Percentiles rank a stretch among this genome's conserved stretches.
phyloP scores from a whole-genome alignment of 108 stramenopile genomes.

The Cylindrotheca closterium region DNA sequence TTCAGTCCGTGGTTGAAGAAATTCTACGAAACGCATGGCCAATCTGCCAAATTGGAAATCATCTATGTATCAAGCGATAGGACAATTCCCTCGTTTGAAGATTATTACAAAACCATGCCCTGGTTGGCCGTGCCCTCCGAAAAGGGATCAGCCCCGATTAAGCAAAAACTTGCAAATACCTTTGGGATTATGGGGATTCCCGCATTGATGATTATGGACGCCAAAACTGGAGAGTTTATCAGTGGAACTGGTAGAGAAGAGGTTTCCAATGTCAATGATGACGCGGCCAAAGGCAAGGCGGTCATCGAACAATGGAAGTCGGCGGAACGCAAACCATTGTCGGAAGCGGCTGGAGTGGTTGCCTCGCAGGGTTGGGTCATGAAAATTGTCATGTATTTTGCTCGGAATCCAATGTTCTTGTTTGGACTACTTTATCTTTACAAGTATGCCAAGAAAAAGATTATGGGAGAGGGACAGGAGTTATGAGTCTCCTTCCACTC shows the following conservation, averaged over 20 bases:
- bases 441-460: conserved; percentile 22
- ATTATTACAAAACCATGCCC: conserved; percentile 72
- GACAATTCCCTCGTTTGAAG: conserved; percentile 46
- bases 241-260: conserved; percentile 44
- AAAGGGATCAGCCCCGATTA: conserved; percentile 41
- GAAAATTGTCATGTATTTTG: conserved; percentile 45
- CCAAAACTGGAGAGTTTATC: conserved; percentile 66
- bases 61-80: conserved; percentile 70
- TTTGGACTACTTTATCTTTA: conserved; percentile 62
- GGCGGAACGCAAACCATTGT: conserved; percentile 51
- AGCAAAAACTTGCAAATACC: conserved; percentile 49
- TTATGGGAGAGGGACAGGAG: too few relatives aligned
- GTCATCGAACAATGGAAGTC: conserved; percentile 52
- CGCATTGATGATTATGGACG: conserved; percentile 63
- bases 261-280: conserved; percentile 32
- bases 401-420: conserved; percentile 58
- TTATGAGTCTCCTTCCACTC: too few relatives aligned
- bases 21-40: conserved; percentile 52
- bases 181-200: conserved; percentile 72
- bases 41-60: conserved; percentile 56
- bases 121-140: conserved; percentile 53
- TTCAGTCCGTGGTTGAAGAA: conserved; percentile 66
- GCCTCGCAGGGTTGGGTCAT: conserved; percentile 24
- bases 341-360: conserved; percentile 28
- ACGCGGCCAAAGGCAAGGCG: conserved; percentile 29